These are phyloP conservation scores for Penicillium odoratum DNA, from an alignment of 495 filamentous ascomycete species.

Conservation along the genomic window DNA sequence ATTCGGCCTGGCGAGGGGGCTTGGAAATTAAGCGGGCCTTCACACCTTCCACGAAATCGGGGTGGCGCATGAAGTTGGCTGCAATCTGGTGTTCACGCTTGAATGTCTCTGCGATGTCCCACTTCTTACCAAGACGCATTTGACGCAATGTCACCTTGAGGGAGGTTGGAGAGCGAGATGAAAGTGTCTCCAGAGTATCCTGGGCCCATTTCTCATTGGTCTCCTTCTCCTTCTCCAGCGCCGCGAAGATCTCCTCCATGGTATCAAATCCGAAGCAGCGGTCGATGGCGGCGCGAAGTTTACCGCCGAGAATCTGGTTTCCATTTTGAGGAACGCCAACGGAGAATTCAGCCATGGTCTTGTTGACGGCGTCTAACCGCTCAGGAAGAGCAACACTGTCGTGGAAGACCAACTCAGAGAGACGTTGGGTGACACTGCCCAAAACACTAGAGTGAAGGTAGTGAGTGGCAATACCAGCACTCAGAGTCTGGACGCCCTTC, in stretches of 20 bases:
- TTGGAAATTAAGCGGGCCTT: conserved; percentile 71
- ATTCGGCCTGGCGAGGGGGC: conserved; percentile 56
- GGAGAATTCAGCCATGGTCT: conserved; percentile 86
- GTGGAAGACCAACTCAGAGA: conserved; percentile 84
- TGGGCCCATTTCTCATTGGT: conserved; percentile 66
- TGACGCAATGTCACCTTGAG: conserved; percentile 79
- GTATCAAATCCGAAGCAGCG: conserved; percentile 69
- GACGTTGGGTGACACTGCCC: conserved; percentile 73
- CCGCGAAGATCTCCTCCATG: conserved; percentile 67
- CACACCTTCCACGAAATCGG: conserved; percentile 88
- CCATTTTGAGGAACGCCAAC: conserved; percentile 74
- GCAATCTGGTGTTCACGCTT: conserved; percentile 79
- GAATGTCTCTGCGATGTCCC: conserved; percentile 83
- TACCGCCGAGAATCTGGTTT: conserved; percentile 61
- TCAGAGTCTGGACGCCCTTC: conserved; percentile 78
- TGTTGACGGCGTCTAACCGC: conserved; percentile 70
- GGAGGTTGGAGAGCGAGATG: conserved; percentile 75
- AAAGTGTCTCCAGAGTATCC: conserved; percentile 68
- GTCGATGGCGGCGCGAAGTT: conserved; percentile 76
- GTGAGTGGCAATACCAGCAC: conserved; percentile 85
- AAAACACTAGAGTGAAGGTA: conserved; percentile 89
- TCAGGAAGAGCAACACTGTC: conserved; percentile 63
- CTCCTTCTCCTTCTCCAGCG: conserved; percentile 59
- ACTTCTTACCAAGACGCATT: conserved; percentile 70
- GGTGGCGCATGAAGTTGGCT: conserved; percentile 76